These are phyloP conservation scores for Trametes hirsuta DNA, from an alignment of 1,284 basidiomycete genomes.

Conservation along the genomic window DNA sequence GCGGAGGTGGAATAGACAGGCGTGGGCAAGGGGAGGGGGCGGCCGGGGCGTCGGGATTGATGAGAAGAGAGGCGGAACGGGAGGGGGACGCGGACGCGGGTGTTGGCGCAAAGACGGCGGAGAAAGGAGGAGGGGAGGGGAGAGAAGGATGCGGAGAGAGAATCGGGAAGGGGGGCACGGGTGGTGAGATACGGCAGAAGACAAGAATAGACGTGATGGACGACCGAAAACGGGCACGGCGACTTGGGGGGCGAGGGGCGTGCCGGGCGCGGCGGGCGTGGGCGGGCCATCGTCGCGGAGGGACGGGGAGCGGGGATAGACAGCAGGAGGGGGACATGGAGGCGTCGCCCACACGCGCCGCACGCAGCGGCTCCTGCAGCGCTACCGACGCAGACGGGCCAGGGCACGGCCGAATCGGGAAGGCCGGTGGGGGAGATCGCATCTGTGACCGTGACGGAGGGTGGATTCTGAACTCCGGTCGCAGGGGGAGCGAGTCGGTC, in stretches of 20 bases:
- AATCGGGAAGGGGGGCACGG: conserved; percentile 1
- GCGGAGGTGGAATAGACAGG: conserved; percentile 1
- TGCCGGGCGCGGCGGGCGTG: not conserved
- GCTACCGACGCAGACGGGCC: not conserved
- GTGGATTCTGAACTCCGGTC: not conserved
- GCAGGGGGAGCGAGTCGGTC: not conserved
- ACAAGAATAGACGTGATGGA: conserved; percentile 21
- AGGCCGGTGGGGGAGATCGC: not conserved
- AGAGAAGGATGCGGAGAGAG: conserved; percentile 11
- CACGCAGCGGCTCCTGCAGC: not conserved
- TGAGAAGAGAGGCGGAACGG: not conserved
- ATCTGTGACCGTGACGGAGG: not conserved
- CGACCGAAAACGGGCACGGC: conserved; percentile 19
- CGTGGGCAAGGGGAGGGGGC: conserved; percentile 8
- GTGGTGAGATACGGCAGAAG: conserved; percentile 15
- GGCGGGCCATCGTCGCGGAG: not conserved
- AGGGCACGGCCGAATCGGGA: too few relatives aligned
- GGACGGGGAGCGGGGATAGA: not conserved
- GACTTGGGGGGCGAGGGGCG: conserved; percentile 13
- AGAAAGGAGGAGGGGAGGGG: conserved; percentile 8
- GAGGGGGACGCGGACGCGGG: not conserved
- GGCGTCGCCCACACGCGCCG: too few relatives aligned
- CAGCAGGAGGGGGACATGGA: not conserved
- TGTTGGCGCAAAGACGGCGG: conserved; percentile 13
- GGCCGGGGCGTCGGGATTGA: not conserved